These are phyloP conservation scores for Solanum hybrid DNA, from an alignment of 305 asterid genomes.

Conservation along the genomic window DNA sequence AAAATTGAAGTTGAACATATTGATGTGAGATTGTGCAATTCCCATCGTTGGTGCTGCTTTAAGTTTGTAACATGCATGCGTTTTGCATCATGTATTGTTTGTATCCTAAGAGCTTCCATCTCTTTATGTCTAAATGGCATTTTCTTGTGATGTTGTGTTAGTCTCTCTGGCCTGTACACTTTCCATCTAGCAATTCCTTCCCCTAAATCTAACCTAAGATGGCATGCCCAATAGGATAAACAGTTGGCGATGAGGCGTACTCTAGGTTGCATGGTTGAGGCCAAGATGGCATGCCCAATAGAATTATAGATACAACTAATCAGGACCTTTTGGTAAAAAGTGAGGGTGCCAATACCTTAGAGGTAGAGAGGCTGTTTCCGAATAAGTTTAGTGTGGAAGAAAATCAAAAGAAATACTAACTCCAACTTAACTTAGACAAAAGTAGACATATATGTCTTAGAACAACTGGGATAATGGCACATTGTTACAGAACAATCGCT, in stretches of 20 bases:
- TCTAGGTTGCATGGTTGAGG: background rate
- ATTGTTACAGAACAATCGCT: background rate
- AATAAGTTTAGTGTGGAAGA: background rate
- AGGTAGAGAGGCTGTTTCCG: background rate
- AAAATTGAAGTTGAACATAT: background rate
- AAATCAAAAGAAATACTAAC: background rate
- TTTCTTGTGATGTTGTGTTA: background rate
- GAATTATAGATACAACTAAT: background rate
- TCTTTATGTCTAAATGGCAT: background rate
- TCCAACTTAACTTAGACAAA: background rate
- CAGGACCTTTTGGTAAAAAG: background rate
- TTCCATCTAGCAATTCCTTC: background rate
- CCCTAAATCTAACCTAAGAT: background rate
- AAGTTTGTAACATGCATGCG: background rate
- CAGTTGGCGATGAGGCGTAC: background rate
- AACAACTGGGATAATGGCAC: background rate
- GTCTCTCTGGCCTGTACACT: background rate
- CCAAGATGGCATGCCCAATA: background rate
- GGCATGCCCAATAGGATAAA: background rate
- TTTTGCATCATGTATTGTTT: background rate
- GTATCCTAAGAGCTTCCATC: background rate
- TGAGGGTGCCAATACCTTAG: background rate
- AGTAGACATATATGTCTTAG: background rate
- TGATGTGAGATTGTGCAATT: background rate
- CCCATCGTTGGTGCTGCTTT: background rate